Evolutionary conservation across 805 yeast genomes (phyloP), one percentile per base, ranked within the genome.

Genomic region (Ogataea paraovalis): DNA sequence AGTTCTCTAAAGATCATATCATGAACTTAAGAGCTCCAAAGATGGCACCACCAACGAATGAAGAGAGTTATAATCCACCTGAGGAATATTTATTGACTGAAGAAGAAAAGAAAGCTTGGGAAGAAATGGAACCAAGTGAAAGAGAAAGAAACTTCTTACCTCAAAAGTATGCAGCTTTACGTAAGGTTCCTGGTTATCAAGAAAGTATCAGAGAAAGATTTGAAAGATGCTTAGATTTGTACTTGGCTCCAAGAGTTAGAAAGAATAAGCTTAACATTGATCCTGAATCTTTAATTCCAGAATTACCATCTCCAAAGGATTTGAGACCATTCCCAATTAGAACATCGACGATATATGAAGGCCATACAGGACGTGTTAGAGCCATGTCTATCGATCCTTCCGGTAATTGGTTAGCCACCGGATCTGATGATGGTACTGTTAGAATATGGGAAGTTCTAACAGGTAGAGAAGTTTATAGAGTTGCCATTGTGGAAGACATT

Each of bases 51-150:
- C 99, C 99, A 48, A 88, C 97, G 0, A 82, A 94, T 63, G 99
- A 92, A 56, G 97, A 92, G 71, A 83, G 94, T 59, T 94, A 94
- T 68, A 94, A 94, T 64, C 99, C 99, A 33, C 99, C 99, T 4
- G 96, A 78, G 61, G 99, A 94, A 72, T 94, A 94, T 61, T 70
- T 94, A 55, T 70, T 88, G 51, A 82, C 82, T 13, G 86, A 81
- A 42, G 92, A 89, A 60, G 98, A 92, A 64, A 72, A 70, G 54
- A 74, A 82, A 55, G 72, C 77, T 58, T 87, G 92, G 87, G 79
- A 80, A 54, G 78, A 76, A 40, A 65, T 72, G 34, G 94, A 85
- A 38, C 88, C 90, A 25, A 70, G 74, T 44, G 97, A 90, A 55
- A 78, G 97, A 56, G 94, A 85, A 54, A 73, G 76, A 52, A 83